These are phyloP conservation scores for Xylaria telfairii DNA, from an alignment of 495 filamentous ascomycete species.

Conservation along the genomic window DNA sequence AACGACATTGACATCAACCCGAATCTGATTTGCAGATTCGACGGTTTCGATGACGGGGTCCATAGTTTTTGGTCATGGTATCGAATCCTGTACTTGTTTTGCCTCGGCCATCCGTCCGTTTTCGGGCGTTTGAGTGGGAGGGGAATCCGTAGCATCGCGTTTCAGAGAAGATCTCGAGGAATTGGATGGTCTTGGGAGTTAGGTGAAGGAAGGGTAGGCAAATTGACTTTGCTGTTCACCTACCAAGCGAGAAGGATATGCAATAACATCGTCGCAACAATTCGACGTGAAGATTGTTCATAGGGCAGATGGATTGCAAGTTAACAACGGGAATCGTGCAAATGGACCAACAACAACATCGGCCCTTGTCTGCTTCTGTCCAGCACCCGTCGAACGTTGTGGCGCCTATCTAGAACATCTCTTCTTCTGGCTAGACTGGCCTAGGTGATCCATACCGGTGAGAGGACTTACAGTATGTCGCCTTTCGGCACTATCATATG, in stretches of 20 bases:
- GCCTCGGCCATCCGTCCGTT: neutral
- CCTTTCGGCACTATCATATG: conserved; percentile 1
- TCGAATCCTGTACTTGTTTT: neutral
- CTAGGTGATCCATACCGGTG: conserved; percentile 14
- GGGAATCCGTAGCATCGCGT: neutral
- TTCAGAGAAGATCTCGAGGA: neutral
- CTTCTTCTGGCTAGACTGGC: conserved; percentile 24
- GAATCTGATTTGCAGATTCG: neutral
- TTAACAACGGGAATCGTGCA: neutral
- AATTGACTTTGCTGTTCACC: neutral
- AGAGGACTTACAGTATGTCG: too few species aligned
- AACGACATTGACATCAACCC: neutral
- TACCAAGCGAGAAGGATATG: neutral
- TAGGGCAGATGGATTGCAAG: neutral
- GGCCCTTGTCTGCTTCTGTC: neutral
- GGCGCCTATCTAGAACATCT: conserved; percentile 23
- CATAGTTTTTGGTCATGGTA: neutral
- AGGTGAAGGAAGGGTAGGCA: neutral
- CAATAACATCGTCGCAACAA: neutral
- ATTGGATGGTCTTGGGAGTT: neutral
- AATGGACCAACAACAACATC: neutral
- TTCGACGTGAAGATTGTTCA: neutral
- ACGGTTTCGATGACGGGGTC: neutral
- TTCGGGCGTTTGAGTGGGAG: neutral
- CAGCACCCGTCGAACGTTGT: conserved; percentile 15